phyloP scores from a whole-genome alignment of 345 rosid genomes.

The Eucalyptus erythrocorys region DNA sequence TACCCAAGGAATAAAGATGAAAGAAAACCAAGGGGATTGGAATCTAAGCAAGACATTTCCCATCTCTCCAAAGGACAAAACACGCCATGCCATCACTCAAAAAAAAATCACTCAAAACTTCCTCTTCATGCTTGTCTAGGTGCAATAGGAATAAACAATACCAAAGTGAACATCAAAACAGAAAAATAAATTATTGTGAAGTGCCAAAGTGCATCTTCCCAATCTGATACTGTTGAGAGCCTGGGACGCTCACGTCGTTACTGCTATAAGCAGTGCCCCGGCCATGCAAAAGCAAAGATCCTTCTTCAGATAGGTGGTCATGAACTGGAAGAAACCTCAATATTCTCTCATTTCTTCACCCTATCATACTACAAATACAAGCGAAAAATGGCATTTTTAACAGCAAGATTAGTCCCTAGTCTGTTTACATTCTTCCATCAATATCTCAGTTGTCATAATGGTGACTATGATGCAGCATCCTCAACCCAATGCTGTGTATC shows the following conservation, averaged over 20 bases:
- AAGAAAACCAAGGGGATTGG: background rate
- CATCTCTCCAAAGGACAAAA: background rate
- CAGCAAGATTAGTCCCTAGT: background rate
- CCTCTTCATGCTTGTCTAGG: background rate
- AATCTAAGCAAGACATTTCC: background rate
- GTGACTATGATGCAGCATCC: background rate
- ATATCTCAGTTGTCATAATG: background rate
- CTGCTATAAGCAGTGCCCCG: background rate
- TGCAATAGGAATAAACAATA: background rate
- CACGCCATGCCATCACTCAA: background rate
- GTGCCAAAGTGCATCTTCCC: background rate
- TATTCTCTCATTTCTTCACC: background rate
- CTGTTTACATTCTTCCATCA: background rate
- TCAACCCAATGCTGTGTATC: background rate
- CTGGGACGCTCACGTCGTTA: background rate
- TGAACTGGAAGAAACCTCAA: background rate
- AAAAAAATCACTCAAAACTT: background rate
- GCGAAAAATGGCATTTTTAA: background rate
- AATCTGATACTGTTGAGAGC: background rate
- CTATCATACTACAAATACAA: background rate
- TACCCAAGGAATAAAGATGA: background rate
- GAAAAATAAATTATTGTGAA: background rate
- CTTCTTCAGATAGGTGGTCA: background rate
- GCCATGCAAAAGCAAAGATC: background rate
- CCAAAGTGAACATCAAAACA: background rate